These are phyloP conservation scores for Saccharum spontaneum DNA, from an alignment of 176 grass and related monocot species.

Conservation along the genomic window DNA sequence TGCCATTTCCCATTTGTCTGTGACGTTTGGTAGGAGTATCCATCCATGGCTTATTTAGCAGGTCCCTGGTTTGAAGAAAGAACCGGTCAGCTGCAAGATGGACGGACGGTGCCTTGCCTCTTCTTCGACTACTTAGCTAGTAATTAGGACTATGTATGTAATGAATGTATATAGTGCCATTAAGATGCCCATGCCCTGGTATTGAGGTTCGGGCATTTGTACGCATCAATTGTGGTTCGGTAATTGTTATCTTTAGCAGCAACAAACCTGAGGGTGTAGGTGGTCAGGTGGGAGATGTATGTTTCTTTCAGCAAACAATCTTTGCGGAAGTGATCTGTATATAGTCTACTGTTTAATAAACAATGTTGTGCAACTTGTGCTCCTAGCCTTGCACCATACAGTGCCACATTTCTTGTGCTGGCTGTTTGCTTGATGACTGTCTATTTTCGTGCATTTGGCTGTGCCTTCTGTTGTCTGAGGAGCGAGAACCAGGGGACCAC, in stretches of 20 bases:
- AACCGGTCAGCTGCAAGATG: constrained; percentile 4
- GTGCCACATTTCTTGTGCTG: background rate
- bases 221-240: constrained; percentile 27
- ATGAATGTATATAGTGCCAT: constrained; percentile 36
- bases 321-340: constrained; percentile 32
- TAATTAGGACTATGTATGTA: constrained; percentile 49
- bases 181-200: constrained; percentile 14
- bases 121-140: constrained; percentile 15
- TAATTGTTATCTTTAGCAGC: constrained; percentile 20
- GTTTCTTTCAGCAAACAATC: constrained; percentile 17
- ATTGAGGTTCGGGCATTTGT: constrained; percentile 1
- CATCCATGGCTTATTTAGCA: background rate
- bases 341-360: constrained; percentile 30
- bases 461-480: background rate
- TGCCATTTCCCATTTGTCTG: background rate
- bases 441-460: background rate
- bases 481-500: background rate
- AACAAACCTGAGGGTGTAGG: constrained; percentile 1
- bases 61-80: constrained; percentile 6
- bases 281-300: background rate
- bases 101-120: background rate
- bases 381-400: background rate
- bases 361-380: background rate
- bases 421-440: background rate
- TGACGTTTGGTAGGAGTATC: background rate